Evolutionary conservation across 2,329 filamentous ascomycete species (phyloP).

Genomic region (Emergomyces orientalis): DNA sequence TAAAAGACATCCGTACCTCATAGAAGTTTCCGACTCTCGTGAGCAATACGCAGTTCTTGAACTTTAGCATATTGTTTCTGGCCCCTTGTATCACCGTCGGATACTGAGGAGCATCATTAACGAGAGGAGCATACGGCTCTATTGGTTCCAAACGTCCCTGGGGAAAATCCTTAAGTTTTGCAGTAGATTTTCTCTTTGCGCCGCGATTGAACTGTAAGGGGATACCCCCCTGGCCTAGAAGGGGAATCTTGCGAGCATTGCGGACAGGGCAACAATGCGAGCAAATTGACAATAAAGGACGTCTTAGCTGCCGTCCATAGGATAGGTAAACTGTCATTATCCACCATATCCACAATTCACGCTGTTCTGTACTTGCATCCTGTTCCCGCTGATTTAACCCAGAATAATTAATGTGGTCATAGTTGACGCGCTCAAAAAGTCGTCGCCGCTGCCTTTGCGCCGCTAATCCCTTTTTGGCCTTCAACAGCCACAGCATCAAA

Average conservation of each 20-base stretch:
- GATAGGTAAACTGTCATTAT: conserved; percentile 11
- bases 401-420: conserved; percentile 9
- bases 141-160: conserved; percentile 46
- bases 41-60: conserved; percentile 79
- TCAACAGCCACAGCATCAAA: not conserved
- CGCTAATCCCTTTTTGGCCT: conserved; percentile 7
- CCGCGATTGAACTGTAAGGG: conserved; percentile 16
- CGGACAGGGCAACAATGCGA: not conserved
- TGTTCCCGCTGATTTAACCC: conserved; percentile 16
- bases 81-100: conserved; percentile 86
- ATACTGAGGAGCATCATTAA: conserved; percentile 52
- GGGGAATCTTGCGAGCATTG: not conserved
- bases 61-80: conserved; percentile 79
- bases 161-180: conserved; percentile 43
- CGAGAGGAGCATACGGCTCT: conserved; percentile 33
- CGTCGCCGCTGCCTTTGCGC: not conserved
- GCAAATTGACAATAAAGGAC: not conserved
- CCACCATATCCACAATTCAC: conserved; percentile 8
- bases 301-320: conserved; percentile 7
- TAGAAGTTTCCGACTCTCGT: conserved; percentile 95
- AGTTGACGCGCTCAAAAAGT: not conserved
- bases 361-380: conserved; percentile 15
- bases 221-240: not conserved
- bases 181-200: conserved; percentile 31
- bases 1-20: conserved; percentile 47